phyloP scores from a whole-genome alignment of 1,139 yeast species.

The Nadsonia starkeyi-henricii region DNA sequence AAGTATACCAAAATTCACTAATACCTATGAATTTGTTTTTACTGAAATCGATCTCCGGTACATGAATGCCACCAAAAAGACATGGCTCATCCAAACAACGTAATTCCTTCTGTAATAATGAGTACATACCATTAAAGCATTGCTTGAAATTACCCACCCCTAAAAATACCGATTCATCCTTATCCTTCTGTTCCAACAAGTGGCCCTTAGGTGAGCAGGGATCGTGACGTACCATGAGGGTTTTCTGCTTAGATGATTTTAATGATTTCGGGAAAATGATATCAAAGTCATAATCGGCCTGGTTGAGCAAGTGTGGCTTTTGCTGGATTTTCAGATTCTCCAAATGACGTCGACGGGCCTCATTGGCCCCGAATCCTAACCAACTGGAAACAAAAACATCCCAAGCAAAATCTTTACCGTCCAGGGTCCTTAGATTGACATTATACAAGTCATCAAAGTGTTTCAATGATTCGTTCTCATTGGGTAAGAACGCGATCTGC shows the following conservation, averaged over 20 bases:
- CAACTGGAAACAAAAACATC: conserved; percentile 58
- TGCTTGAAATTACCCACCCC: conserved; percentile 50
- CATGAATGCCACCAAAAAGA: conserved; percentile 27
- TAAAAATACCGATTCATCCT: conserved; percentile 18
- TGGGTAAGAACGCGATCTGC: conserved; percentile 65
- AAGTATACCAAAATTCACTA: conserved; percentile 72
- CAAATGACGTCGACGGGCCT: conserved; percentile 45
- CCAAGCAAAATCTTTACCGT: conserved; percentile 28
- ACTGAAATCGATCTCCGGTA: conserved; percentile 56
- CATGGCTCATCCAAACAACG: conserved; percentile 31
- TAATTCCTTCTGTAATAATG: conserved; percentile 34
- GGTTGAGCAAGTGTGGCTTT: conserved; percentile 1
- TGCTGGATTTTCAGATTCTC: conserved; percentile 16
- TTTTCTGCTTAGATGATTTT: background rate
- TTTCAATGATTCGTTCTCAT: conserved; percentile 36
- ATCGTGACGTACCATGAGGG: conserved; percentile 22
- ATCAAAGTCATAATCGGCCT: conserved; percentile 12
- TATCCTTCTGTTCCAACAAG: conserved; percentile 15
- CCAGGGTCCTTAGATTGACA: conserved; percentile 33
- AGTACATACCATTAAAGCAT: conserved; percentile 41
- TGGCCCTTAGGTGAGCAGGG: conserved; percentile 48
- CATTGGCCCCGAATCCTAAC: conserved; percentile 67
- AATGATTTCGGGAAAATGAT: conserved; percentile 4
- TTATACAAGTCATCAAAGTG: conserved; percentile 43
- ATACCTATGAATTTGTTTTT: conserved; percentile 58